phyloP scores from a whole-genome alignment of 352 stramenopile genomes.

The Pythium angustatum region DNA sequence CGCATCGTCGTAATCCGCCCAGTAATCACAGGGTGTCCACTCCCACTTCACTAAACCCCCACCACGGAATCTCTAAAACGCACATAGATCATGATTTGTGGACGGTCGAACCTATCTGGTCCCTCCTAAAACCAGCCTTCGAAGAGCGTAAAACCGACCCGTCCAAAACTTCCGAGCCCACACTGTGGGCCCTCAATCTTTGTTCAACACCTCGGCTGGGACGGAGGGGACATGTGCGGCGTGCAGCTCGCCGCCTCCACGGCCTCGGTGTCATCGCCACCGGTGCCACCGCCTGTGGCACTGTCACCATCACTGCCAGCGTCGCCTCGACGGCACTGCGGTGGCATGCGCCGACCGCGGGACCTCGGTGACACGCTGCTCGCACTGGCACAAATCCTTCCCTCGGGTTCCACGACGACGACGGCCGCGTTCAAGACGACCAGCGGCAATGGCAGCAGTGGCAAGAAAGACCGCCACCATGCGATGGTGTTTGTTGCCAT shows the following conservation, averaged over 20 bases:
- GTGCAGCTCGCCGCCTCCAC: not conserved
- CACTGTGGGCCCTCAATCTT: not conserved
- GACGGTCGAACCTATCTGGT: not conserved
- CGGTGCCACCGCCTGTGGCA: too few relatives aligned
- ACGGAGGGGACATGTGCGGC: not conserved
- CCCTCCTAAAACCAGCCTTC: not conserved
- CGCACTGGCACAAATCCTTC: constrained; percentile 34
- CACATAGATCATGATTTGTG: too few relatives aligned
- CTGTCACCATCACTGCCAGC: too few relatives aligned
- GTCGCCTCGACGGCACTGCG: not conserved
- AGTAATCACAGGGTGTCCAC: constrained; percentile 12
- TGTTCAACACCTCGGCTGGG: not conserved
- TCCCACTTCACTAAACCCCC: not conserved
- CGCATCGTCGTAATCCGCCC: not conserved
- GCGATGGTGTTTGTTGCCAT: constrained; percentile 37
- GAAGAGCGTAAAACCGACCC: not conserved
- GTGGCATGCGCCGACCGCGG: constrained; percentile 10
- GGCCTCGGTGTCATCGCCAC: not conserved
- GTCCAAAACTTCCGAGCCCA: not conserved
- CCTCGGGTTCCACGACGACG: not conserved
- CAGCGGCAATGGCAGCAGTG: not conserved
- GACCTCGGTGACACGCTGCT: constrained; percentile 65
- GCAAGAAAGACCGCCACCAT: constrained; percentile 8
- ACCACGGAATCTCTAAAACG: not conserved
- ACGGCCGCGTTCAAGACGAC: not conserved